phyloP scores from a whole-genome alignment of 805 yeast genomes.

The Kodamaea neixiangensis region DNA sequence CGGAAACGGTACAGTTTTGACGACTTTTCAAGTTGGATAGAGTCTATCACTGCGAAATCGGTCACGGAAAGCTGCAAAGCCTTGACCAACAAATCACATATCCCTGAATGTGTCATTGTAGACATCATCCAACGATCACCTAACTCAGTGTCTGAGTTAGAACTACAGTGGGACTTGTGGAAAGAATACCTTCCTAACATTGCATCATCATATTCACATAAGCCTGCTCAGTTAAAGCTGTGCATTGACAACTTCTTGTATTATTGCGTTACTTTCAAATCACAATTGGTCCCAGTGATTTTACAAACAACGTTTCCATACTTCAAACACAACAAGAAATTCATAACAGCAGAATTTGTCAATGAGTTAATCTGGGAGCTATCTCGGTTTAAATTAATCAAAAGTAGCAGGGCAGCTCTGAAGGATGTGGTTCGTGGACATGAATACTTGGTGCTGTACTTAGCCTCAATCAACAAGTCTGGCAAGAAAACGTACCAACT shows the following conservation, averaged over 20 bases:
- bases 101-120: constrained; percentile 41
- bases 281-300: constrained; percentile 1
- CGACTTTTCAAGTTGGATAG: constrained; percentile 28
- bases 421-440: constrained; percentile 27
- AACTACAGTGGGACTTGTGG: constrained; percentile 42
- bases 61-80: constrained; percentile 35
- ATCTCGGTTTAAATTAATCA: constrained; percentile 17
- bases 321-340: background rate
- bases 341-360: constrained; percentile 22
- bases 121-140: constrained; percentile 45
- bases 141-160: constrained; percentile 28
- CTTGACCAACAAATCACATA: constrained; percentile 25
- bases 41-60: constrained; percentile 30
- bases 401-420: background rate
- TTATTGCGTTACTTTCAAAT: constrained; percentile 18
- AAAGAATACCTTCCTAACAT: constrained; percentile 24
- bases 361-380: constrained; percentile 31
- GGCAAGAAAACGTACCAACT: constrained; percentile 16
- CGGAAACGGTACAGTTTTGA: constrained; percentile 2
- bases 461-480: background rate
- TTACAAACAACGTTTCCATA: constrained; percentile 1
- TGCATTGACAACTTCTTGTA: constrained; percentile 30
- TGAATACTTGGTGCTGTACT: constrained; percentile 24
- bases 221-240: constrained; percentile 19
- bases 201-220: constrained; percentile 21